A percentile compares a stretch with the other conserved stretches of the same genome.
Conservation (phyloP, 257 asterid species). For the Jacaranda mimosifolia region DNA sequence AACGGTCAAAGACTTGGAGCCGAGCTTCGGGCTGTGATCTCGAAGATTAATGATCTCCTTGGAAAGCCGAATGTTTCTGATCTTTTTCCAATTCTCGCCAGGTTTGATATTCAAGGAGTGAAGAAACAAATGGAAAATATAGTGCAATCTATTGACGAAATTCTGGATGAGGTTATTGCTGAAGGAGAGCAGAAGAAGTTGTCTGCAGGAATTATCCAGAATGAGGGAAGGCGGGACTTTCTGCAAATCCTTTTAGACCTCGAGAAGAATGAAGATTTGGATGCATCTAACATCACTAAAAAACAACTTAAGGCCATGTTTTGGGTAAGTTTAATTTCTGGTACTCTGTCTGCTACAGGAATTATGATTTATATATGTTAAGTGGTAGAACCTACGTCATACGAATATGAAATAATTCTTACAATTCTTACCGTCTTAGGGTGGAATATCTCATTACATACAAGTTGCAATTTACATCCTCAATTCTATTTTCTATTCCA, state of each 20-base stretch:
- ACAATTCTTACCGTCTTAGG: no score
- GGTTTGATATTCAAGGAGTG: conserved; percentile 54
- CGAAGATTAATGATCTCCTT: conserved; percentile 1
- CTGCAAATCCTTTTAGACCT: not conserved
- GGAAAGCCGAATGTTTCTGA: conserved; percentile 57
- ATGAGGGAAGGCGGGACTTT: not conserved
- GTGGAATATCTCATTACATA: no score
- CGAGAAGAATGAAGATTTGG: not conserved
- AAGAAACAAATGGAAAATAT: not conserved
- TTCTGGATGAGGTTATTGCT: not conserved
- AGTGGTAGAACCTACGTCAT: no score
- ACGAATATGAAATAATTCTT: no score
- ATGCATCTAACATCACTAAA: not conserved
- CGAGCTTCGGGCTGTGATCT: conserved; percentile 36
- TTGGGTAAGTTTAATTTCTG: no score
- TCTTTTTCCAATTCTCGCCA: conserved; percentile 49
- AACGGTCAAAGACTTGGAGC: conserved; percentile 29
- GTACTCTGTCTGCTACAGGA: no score
- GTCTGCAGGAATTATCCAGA: not conserved
- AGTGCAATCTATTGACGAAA: not conserved
- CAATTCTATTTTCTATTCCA: no score
- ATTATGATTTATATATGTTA: no score
- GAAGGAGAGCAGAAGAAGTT: not conserved
- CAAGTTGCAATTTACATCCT: no score
- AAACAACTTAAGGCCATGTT: conserved; percentile 3